These are phyloP conservation scores for Striga asiatica DNA, from an alignment of 257 asterid species.

Conservation along the genomic window DNA sequence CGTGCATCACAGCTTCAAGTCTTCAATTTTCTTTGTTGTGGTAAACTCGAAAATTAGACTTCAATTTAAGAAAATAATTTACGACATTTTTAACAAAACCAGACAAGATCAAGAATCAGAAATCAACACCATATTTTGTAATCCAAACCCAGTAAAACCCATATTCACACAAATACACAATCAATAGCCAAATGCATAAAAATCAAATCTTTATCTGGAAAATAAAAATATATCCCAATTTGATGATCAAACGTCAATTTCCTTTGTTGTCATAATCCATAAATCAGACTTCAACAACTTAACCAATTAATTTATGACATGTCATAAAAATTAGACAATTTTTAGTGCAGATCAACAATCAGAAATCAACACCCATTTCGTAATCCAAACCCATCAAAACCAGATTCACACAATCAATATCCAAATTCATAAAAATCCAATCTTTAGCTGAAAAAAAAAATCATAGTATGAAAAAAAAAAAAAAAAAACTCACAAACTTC, in stretches of 20 bases:
- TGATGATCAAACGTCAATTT: background rate
- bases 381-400: background rate
- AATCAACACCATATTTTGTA: too few species aligned
- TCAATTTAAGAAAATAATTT: too few species aligned
- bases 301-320: background rate
- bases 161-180: background rate
- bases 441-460: background rate
- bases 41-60: too few species aligned
- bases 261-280: background rate
- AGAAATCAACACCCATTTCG: slow-evolving; percentile 2
- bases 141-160: too few species aligned
- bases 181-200: background rate
- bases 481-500: slow-evolving; percentile 66
- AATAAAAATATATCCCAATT: background rate
- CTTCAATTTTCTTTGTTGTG: too few species aligned
- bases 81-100: too few species aligned
- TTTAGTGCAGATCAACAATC: slow-evolving; percentile 5
- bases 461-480: background rate
- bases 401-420: background rate
- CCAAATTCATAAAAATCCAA: slow-evolving; percentile 10
- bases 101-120: too few species aligned
- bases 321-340: too few species aligned
- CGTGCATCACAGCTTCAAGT: too few species aligned
- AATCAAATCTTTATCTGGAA: too few species aligned
- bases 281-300: background rate